Percentiles rank a stretch among this genome's conserved stretches.
Conservation (phyloP, 306 rosid species). For the Cucumis hystrix region DNA sequence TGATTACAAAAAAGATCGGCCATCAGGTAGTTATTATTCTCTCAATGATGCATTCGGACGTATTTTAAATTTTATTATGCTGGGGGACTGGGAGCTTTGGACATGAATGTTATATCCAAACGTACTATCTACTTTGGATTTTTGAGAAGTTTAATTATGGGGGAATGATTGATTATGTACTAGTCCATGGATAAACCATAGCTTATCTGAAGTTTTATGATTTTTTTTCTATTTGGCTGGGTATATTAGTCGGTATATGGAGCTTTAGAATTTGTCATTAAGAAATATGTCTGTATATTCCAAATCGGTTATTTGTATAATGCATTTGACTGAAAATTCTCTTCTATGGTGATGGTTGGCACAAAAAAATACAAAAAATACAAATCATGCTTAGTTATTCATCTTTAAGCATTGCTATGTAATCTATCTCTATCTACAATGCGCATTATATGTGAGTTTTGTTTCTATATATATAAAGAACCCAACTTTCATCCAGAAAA, state of each 20-base stretch:
- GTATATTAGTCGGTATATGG: neutral
- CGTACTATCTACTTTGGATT: neutral
- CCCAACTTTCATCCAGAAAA: too few species aligned
- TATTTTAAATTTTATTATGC: neutral
- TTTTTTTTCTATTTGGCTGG: neutral
- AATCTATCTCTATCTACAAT: neutral
- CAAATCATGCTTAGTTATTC: neutral
- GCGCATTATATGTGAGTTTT: neutral
- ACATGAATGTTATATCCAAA: neutral
- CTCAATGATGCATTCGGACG: neutral
- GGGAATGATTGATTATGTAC: neutral
- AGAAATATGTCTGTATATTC: neutral
- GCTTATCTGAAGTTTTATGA: neutral
- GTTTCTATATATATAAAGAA: neutral
- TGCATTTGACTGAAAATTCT: neutral
- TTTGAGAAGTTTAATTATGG: neutral
- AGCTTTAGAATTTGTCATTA: neutral
- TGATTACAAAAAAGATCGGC: conserved; percentile 7
- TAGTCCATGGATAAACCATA: neutral
- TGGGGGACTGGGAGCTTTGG: neutral
- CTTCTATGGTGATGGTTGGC: neutral
- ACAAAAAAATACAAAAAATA: neutral
- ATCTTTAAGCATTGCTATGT: neutral
- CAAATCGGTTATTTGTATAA: neutral
- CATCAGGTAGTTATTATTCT: conserved; percentile 18